Conservation (phyloP, 225 moss, liverwort and hornwort genomes). For the Takakia lepidozioides region DNA sequence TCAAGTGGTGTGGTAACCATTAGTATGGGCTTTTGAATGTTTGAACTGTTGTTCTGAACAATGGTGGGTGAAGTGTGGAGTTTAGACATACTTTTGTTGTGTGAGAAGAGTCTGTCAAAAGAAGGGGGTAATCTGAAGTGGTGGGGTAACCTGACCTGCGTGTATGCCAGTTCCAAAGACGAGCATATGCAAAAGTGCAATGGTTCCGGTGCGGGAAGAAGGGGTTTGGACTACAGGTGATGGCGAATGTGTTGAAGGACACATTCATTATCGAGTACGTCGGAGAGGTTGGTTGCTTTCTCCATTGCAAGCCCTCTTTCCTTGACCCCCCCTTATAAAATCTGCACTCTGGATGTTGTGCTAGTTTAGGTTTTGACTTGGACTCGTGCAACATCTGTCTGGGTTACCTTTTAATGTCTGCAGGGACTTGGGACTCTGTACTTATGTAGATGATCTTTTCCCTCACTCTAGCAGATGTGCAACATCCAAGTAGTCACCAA, state of each 20-base stretch:
- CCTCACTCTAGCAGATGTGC: too few species aligned
- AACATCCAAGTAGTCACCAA: too few species aligned
- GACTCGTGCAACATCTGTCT: too few species aligned
- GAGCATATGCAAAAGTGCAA: slow-evolving; percentile 59
- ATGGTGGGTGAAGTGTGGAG: slow-evolving; percentile 3
- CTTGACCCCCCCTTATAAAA: too few species aligned
- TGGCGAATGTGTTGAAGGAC: slow-evolving; percentile 50
- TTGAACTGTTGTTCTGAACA: slow-evolving; percentile 1
- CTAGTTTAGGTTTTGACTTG: too few species aligned
- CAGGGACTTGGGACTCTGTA: too few species aligned
- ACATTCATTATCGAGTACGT: slow-evolving; percentile 91
- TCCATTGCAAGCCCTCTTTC: not conserved
- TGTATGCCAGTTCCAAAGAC: slow-evolving; percentile 87
- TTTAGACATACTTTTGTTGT: too few species aligned
- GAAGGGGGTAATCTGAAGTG: not conserved
- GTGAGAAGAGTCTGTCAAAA: not conserved
- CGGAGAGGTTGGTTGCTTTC: slow-evolving; percentile 59
- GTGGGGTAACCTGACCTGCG: not conserved
- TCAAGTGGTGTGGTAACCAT: not conserved
- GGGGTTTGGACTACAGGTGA: slow-evolving; percentile 68
- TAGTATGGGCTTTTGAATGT: not conserved
- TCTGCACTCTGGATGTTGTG: too few species aligned
- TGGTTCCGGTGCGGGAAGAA: slow-evolving; percentile 85
- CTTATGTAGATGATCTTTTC: too few species aligned
- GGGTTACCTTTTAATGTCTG: too few species aligned